A percentile compares a stretch with the other conserved stretches of the same genome.
Evolutionary conservation across 2,329 filamentous ascomycete species (phyloP).

Genomic region (Alternaria postmessia): DNA sequence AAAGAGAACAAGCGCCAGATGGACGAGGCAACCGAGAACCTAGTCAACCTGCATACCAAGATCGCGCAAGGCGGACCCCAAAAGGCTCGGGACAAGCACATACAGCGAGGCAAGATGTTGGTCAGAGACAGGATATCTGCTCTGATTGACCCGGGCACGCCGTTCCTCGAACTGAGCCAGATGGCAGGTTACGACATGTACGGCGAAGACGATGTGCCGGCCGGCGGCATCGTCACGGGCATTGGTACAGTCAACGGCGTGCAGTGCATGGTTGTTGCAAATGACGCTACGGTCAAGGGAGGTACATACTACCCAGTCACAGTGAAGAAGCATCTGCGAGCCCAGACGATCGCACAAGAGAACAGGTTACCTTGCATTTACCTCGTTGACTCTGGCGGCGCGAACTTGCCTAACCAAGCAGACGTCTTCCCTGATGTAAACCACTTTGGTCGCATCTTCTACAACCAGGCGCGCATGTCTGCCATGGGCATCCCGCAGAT

Average conservation of each 20-base stretch:
- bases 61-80: slow-evolving; percentile 79
- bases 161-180: slow-evolving; percentile 93
- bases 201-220: slow-evolving; percentile 83
- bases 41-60: slow-evolving; percentile 74
- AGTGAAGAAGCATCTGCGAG: slow-evolving; percentile 94
- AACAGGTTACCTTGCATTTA: slow-evolving; percentile 89
- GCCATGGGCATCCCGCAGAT: slow-evolving; percentile 89
- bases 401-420: slow-evolving; percentile 92
- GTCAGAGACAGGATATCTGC: slow-evolving; percentile 87
- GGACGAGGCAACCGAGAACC: slow-evolving; percentile 72
- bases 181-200: slow-evolving; percentile 89
- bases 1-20: slow-evolving; percentile 82
- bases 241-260: slow-evolving; percentile 91
- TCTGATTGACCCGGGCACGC: slow-evolving; percentile 85
- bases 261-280: slow-evolving; percentile 90
- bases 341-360: slow-evolving; percentile 88
- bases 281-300: slow-evolving; percentile 96
- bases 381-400: slow-evolving; percentile 93
- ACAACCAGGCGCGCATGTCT: slow-evolving; percentile 96
- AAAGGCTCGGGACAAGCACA: slow-evolving; percentile 86
- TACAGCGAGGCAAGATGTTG: slow-evolving; percentile 91
- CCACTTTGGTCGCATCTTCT: slow-evolving; percentile 97
- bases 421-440: slow-evolving; percentile 95
- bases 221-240: slow-evolving; percentile 91
- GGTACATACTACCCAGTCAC: slow-evolving; percentile 98